Conservation (phyloP, 2,329 filamentous ascomycete species). For the Xylaria sp. region DNA sequence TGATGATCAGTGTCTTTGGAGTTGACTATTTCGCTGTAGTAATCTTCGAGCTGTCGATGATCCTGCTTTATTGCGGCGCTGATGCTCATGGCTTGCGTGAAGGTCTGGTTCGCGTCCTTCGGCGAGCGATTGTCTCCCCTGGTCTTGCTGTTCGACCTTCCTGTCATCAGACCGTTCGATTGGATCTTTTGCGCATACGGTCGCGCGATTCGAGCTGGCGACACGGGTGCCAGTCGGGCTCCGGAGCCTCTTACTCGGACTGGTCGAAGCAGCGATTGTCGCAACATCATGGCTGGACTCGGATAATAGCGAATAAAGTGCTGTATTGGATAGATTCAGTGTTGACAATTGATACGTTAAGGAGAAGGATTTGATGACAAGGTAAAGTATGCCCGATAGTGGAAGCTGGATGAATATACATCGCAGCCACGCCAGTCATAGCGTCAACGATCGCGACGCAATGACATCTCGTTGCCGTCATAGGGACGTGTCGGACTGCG, state of each 20-base stretch:
- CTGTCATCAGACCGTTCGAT: neutral
- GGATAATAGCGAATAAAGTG: neutral
- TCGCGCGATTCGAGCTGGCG: conserved; percentile 2
- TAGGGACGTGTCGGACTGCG: conserved; percentile 15
- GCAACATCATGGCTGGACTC: conserved; percentile 11
- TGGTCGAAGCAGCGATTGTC: conserved; percentile 5
- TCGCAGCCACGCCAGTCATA: conserved; percentile 4
- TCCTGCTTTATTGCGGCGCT: conserved; percentile 25
- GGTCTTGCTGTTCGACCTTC: neutral
- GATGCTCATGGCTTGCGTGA: conserved; percentile 8
- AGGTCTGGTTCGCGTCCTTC: conserved; percentile 1
- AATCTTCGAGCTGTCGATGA: conserved; percentile 32
- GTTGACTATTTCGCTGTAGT: conserved; percentile 47
- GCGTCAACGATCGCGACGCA: conserved; percentile 8
- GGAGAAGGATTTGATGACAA: neutral
- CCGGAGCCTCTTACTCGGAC: neutral
- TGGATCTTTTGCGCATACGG: conserved; percentile 9
- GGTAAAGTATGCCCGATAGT: neutral
- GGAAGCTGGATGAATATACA: conserved; percentile 2
- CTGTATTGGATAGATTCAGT: neutral
- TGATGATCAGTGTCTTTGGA: conserved; percentile 46
- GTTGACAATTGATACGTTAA: too few relatives aligned
- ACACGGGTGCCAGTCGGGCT: neutral
- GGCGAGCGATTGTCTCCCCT: conserved; percentile 1
- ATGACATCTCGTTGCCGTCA: conserved; percentile 14